Evolutionary conservation across 1,284 basidiomycete species (phyloP), one percentile per base, ranked within the genome.

Genomic region (Leccinum laetum): DNA sequence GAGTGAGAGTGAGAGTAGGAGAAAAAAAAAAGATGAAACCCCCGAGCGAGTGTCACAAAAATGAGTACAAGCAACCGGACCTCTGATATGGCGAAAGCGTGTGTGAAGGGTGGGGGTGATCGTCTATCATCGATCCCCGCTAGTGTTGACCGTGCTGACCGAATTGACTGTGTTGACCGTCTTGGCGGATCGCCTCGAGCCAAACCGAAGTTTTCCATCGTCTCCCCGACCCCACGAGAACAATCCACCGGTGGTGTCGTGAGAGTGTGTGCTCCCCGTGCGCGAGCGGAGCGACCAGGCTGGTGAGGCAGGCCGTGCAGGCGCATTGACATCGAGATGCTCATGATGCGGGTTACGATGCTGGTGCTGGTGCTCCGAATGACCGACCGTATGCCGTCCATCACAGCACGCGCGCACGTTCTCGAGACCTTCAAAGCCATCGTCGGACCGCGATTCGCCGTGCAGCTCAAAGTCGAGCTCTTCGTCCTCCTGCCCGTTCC

Each of bases 401-500:
- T 96, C 94, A 73, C 96, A 98, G 78, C 96, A 98, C 2, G 95
- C 95, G 39, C 95, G 86, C 29, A 97, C 95, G 72, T 98, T 97
- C 79, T 98, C 96, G 58, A 99, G 75, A 0, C 96, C 97, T 72
- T 99, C 96, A 75, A 89, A 99, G 2, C 87, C 93, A 60, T 90
- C 90, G 69, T 95, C 93, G 9, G 88, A 90, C 71, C 90, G 81
- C 21, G 85, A 85, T 53, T 90, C 90, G 49, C 88, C 90, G 67
- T 93, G 88, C 18, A 92, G 81, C 73, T 92, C 89, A 71, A 93
- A 94, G 71, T 94, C 90, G n/a, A 94, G 84, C 53, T 94, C 93
- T 6, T 90, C 88, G 1, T 85, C 85, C 26, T 86, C 78, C 13
- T 77, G 83, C 11, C 62, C 64, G 4, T 71, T 68, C 5, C 77